Conservation (phyloP, 192 early-diverging fungal genomes). For the Coemansia sp. region DNA sequence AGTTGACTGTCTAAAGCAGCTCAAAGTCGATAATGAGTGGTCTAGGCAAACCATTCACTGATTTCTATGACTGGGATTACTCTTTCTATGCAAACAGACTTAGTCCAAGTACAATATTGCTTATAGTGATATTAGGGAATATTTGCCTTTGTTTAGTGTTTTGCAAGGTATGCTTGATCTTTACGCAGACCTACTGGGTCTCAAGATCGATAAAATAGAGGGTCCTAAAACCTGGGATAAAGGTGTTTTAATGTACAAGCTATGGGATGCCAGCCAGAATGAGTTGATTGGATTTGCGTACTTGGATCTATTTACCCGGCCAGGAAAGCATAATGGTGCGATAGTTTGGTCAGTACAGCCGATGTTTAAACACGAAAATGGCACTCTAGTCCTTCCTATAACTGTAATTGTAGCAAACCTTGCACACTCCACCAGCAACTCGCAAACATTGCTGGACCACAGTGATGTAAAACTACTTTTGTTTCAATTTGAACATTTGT, state of each 20-base stretch:
- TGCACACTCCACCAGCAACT: conserved; percentile 51
- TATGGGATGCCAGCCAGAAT: conserved; percentile 58
- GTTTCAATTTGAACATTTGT: conserved; percentile 69
- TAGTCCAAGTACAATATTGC: conserved; percentile 47
- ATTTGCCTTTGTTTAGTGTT: conserved; percentile 56
- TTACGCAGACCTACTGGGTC: conserved; percentile 61
- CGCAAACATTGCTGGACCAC: conserved; percentile 69
- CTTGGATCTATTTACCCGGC: conserved; percentile 65
- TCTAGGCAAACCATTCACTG: conserved; percentile 20
- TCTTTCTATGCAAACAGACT: conserved; percentile 69
- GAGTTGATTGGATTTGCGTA: conserved; percentile 62
- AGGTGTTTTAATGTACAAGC: conserved; percentile 67
- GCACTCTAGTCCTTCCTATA: conserved; percentile 51
- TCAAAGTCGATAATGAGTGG: conserved; percentile 54
- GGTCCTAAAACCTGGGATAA: conserved; percentile 61
- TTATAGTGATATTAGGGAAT: conserved; percentile 63
- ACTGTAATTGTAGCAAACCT: conserved; percentile 63
- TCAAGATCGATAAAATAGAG: conserved; percentile 61
- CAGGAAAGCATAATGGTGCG: conserved; percentile 62
- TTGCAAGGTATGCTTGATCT: conserved; percentile 59
- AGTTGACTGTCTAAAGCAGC: conserved; percentile 34
- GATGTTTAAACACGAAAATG: conserved; percentile 52
- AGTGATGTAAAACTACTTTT: conserved; percentile 71
- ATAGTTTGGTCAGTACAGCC: conserved; percentile 67
- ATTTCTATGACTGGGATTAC: conserved; percentile 61